Conservation (phyloP, 495 filamentous ascomycete species). For the Stereocaulon alpinum region DNA sequence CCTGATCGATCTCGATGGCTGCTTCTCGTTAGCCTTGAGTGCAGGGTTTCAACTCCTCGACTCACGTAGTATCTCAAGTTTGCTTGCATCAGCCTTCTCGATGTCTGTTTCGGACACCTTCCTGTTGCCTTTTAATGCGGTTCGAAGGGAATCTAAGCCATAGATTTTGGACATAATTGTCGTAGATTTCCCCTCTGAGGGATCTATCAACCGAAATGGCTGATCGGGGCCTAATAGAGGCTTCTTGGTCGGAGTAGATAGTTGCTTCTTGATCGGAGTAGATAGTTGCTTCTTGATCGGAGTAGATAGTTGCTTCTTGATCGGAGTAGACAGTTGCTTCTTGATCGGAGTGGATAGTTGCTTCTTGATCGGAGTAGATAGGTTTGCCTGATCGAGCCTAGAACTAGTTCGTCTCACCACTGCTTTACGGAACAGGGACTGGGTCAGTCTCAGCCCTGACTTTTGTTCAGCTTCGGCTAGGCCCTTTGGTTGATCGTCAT, state of each 20-base stretch:
- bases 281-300: too few relatives aligned
- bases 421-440: not conserved
- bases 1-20: conserved; percentile 43
- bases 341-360: too few relatives aligned
- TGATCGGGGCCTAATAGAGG: too few relatives aligned
- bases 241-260: too few relatives aligned
- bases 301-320: too few relatives aligned
- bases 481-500: not conserved
- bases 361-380: too few relatives aligned
- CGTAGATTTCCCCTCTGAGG: not conserved
- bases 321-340: too few relatives aligned
- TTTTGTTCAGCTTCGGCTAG: not conserved
- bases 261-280: too few relatives aligned
- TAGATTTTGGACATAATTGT: not conserved
- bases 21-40: conserved; percentile 18
- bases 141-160: not conserved
- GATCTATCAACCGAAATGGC: too few relatives aligned
- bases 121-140: not conserved
- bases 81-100: conserved; percentile 12
- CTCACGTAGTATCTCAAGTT: conserved; percentile 18
- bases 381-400: not conserved
- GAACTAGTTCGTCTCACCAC: not conserved
- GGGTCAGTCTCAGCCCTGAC: not conserved
- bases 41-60: not conserved
- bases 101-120: conserved; percentile 8